Evolutionary conservation across 2,329 filamentous ascomycete genomes (phyloP).

Genomic region (Diplodia sapinea): DNA sequence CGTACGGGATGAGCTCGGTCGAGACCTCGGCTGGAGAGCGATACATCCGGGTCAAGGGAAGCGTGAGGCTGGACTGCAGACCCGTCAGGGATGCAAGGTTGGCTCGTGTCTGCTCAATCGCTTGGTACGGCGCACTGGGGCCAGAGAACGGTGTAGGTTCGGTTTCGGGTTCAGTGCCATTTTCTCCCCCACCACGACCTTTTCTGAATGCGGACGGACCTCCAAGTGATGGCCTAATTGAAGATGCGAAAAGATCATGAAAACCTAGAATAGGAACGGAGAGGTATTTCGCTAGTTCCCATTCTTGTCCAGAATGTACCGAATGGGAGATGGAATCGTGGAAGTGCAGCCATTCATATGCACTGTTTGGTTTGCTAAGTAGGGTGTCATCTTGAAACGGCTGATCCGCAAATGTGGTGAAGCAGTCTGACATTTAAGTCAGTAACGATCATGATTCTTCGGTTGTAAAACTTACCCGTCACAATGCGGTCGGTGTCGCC

Average conservation of each 20-base stretch:
- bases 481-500: constrained; percentile 80
- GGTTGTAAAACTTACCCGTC: constrained; percentile 51
- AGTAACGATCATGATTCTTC: background rate
- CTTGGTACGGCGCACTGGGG: constrained; percentile 79
- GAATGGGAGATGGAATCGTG: constrained; percentile 82
- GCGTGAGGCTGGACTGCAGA: constrained; percentile 73
- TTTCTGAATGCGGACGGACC: constrained; percentile 43
- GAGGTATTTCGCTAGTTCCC: constrained; percentile 88
- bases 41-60: constrained; percentile 76
- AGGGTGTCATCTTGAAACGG: constrained; percentile 93
- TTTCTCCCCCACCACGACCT: background rate
- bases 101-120: constrained; percentile 79
- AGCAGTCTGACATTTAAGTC: constrained; percentile 64
- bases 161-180: constrained; percentile 49
- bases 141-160: constrained; percentile 71
- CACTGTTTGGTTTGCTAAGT: constrained; percentile 82
- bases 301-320: constrained; percentile 84
- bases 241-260: constrained; percentile 86
- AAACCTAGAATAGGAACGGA: constrained; percentile 87
- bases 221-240: constrained; percentile 52
- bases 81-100: constrained; percentile 75
- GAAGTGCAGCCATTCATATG: constrained; percentile 96
- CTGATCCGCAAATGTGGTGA: constrained; percentile 82
- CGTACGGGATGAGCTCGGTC: constrained; percentile 82
- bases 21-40: constrained; percentile 78